phyloP scores from a whole-genome alignment of 441 rosid species.

The Corymbia citriodora region DNA sequence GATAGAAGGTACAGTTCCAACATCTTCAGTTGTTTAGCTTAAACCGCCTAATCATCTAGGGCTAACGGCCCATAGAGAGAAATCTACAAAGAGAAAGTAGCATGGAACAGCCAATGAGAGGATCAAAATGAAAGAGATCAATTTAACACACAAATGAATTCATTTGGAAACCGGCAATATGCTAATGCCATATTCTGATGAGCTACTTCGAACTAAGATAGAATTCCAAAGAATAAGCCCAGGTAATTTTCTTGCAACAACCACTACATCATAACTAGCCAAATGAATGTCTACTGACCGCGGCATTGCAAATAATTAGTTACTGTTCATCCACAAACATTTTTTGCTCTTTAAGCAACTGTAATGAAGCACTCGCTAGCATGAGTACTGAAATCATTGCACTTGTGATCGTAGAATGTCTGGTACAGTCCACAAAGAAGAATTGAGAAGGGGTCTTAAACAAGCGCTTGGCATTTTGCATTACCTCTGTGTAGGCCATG shows the following conservation, averaged over 20 bases:
- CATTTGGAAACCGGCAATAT: background rate
- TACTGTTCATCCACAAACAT: background rate
- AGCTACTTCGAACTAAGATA: background rate
- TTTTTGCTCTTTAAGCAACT: background rate
- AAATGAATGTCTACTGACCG: background rate
- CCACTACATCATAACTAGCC: background rate
- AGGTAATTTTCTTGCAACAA: background rate
- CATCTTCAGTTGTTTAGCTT: constrained; percentile 53
- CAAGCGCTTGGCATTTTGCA: background rate
- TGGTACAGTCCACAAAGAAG: background rate
- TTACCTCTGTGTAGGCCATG: constrained; percentile 93
- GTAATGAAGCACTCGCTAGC: background rate
- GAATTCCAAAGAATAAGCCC: background rate
- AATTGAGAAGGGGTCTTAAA: background rate
- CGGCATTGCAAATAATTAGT: background rate
- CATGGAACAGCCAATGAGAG: background rate
- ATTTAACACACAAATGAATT: background rate
- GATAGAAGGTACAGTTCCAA: constrained; percentile 72
- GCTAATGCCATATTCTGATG: background rate
- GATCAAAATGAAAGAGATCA: background rate
- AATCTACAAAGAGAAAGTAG: constrained; percentile 36
- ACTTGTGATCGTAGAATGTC: background rate
- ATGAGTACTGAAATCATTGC: background rate
- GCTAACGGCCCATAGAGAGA: constrained; percentile 89
- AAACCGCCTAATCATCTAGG: constrained; percentile 71